These are phyloP conservation scores for Mortierella sp. DNA, from an alignment of 371 early-diverging fungal genomes.

Conservation along the genomic window DNA sequence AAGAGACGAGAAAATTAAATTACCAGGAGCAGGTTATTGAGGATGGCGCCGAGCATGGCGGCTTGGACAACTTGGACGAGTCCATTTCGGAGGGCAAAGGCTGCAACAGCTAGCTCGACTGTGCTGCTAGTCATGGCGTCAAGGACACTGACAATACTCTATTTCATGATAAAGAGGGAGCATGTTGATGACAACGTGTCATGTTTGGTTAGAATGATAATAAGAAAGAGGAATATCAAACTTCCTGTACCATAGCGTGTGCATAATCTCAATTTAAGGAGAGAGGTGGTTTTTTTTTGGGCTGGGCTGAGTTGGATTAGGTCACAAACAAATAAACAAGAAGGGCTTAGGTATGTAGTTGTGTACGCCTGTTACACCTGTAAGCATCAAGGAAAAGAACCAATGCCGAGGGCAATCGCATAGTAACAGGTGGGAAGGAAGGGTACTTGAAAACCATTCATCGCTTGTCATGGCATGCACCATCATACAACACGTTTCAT, in stretches of 20 bases:
- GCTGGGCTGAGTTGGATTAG: background rate
- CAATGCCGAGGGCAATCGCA: no score
- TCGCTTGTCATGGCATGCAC: no score
- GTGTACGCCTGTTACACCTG: no score
- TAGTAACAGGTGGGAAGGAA: no score
- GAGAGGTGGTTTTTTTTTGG: background rate
- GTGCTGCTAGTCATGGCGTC: conserved; percentile 71
- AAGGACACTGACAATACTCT: conserved; percentile 42
- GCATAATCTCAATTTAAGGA: background rate
- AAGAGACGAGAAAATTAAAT: conserved; percentile 70
- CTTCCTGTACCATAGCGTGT: background rate
- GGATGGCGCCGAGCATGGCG: conserved; percentile 87
- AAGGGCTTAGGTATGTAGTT: no score
- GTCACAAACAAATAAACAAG: no score
- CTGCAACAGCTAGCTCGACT: conserved; percentile 85
- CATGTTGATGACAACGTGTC: background rate
- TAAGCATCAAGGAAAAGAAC: no score
- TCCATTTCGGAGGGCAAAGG: conserved; percentile 85
- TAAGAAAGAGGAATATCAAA: background rate
- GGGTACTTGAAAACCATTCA: no score
- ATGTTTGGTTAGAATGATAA: background rate
- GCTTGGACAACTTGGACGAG: conserved; percentile 88
- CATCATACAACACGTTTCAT: no score
- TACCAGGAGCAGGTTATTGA: conserved; percentile 86
- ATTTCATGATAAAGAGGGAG: background rate